phyloP scores from a whole-genome alignment of 176 grass and related monocot genomes.

The Secale cereale region DNA sequence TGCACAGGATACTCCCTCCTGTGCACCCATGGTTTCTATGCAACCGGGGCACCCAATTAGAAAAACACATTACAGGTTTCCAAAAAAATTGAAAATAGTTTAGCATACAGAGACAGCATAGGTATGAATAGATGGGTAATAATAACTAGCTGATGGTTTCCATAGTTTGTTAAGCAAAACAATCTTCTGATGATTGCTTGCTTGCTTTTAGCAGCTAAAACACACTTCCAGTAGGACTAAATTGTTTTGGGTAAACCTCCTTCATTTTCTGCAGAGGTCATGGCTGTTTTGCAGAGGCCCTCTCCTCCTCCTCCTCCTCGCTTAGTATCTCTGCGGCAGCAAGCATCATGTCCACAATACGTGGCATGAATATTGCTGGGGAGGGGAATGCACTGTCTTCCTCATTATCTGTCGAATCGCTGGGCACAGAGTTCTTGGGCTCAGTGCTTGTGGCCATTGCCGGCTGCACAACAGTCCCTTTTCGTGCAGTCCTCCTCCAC shows the following conservation, averaged over 20 bases:
- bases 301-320: constrained; percentile 25
- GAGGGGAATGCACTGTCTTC: neutral
- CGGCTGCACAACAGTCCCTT: neutral
- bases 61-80: neutral
- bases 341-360: neutral
- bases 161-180: neutral
- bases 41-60: too few species aligned
- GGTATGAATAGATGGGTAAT: neutral
- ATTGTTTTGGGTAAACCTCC: neutral
- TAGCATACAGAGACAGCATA: too few species aligned
- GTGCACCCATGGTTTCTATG: too few species aligned
- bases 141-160: neutral
- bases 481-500: neutral
- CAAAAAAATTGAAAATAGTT: too few species aligned
- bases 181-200: neutral
- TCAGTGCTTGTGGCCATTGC: neutral
- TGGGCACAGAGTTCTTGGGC: too few species aligned
- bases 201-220: neutral
- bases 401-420: neutral
- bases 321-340: constrained; percentile 22
- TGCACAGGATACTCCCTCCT: too few species aligned
- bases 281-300: too few species aligned
- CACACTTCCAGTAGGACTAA: neutral
- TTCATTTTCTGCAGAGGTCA: neutral
- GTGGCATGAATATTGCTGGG: too few species aligned